Base-by-base conservation (phyloP, 176 grass and related monocot species). In the Thinopyrum elongatum region DNA sequence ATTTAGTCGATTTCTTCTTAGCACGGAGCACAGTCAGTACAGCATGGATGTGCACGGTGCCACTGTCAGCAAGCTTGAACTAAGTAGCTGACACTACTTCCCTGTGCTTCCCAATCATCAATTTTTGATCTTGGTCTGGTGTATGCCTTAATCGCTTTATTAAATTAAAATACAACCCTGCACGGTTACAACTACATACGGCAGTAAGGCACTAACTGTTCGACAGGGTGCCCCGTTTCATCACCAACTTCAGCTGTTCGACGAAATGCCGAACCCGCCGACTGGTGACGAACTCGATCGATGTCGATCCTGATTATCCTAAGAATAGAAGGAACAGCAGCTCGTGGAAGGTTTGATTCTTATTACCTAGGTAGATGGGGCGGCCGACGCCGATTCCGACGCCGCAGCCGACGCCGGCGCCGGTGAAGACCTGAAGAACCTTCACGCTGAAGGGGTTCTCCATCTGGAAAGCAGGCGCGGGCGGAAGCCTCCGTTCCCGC, bases 401-500 rank as follows among this genome's bases (percentile, higher is more conserved):
- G 44, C 93, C 95, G 19, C 95, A 98, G 38, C 95, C 95, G 22
- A 95, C 91, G 82, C 95, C 95, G 39, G 93, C 77, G 22, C 96
- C 93, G 1, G 96, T 94, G 81, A 98, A 98, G 19, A 96, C 86
- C 79, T 98, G 93, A 10, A 86, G 86, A n/a, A 91, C 90, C 91
- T 98, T 98, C 80, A 94, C 63, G 74, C 83, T 92, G 86, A 95
- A 98, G 69, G 96, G 96, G 46, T 98, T 98, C 66, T 95, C 91
- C 78, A 91, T 29, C 60, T 80, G 91, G 64, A 90, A 89, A 53
- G 80, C 57, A 11, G 83, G 82, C 26, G 42, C 72, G 72, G 67
- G 80, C 35, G 80, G 87, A 41, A 86, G 87, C 78, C 84, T 84
- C 74, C 80, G 74, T 67, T 90, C 87, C 86, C 81, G 70, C 70